These are phyloP conservation scores for Alternaria brassicicola DNA, from an alignment of 2,329 filamentous ascomycete species.

Conservation along the genomic window DNA sequence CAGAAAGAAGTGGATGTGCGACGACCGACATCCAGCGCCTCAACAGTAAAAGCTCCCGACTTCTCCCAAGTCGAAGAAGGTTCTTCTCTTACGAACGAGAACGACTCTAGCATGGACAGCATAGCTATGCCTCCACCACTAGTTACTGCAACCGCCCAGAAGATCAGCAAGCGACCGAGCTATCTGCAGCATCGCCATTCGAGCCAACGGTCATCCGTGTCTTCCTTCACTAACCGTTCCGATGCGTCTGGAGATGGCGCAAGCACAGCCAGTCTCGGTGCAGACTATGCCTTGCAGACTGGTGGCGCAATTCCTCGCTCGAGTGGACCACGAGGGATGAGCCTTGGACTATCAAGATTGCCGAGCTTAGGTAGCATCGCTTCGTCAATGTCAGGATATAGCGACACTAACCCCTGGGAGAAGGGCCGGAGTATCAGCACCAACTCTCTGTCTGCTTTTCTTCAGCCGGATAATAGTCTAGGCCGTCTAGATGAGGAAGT, in stretches of 20 bases:
- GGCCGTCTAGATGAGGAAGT: constrained; percentile 66
- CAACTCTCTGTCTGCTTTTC: constrained; percentile 40
- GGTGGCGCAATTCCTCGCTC: constrained; percentile 71
- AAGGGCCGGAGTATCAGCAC: constrained; percentile 51
- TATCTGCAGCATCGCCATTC: constrained; percentile 62
- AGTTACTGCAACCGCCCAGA: constrained; percentile 30
- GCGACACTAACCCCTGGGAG: constrained; percentile 53
- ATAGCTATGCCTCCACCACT: constrained; percentile 26
- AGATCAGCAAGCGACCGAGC: constrained; percentile 57
- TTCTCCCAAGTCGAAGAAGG: constrained; percentile 38
- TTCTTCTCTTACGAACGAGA: constrained; percentile 37
- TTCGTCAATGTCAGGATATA: constrained; percentile 68
- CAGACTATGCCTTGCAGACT: constrained; percentile 82
- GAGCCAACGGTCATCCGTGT: constrained; percentile 64
- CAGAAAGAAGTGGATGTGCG: constrained; percentile 29
- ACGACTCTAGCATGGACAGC: constrained; percentile 41
- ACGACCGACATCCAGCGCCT: constrained; percentile 48
- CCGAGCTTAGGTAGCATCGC: constrained; percentile 90
- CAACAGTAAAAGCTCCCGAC: constrained; percentile 48
- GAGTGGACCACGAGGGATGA: constrained; percentile 50
- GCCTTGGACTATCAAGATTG: constrained; percentile 70
- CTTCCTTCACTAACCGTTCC: constrained; percentile 61
- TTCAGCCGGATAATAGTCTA: constrained; percentile 55
- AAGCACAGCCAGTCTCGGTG: constrained; percentile 77
- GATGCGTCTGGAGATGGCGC: constrained; percentile 64